Evolutionary conservation across 1,284 basidiomycete species (phyloP).

Genomic region (Naganishia albida): DNA sequence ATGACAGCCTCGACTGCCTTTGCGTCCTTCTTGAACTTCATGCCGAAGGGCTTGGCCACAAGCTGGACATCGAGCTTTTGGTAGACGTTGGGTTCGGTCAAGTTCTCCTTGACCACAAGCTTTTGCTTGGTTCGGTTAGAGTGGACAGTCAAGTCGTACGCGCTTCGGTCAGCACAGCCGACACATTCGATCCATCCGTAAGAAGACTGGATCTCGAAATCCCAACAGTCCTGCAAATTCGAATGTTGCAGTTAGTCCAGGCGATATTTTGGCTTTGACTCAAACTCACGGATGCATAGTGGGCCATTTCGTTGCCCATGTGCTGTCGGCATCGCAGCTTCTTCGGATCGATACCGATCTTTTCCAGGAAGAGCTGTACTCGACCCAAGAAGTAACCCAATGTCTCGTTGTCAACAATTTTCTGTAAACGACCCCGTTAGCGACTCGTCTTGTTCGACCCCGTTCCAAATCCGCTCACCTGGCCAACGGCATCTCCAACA

Average conservation of each 20-base stretch:
- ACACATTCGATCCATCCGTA: constrained; percentile 99
- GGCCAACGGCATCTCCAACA: constrained; percentile 83
- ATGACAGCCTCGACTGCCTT: constrained; percentile 71
- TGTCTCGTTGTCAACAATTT: constrained; percentile 93
- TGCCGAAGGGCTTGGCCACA: constrained; percentile 87
- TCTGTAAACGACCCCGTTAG: constrained; percentile 50
- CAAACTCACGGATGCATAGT: constrained; percentile 74
- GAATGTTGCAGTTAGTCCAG: no score
- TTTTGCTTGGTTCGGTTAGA: constrained; percentile 62
- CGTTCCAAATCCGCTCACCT: constrained; percentile 40
- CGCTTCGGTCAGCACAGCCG: constrained; percentile 97
- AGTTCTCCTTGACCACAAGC: constrained; percentile 77
- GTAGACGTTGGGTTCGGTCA: constrained; percentile 76
- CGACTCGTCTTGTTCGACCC: not conserved
- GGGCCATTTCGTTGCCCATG: constrained; percentile 98
- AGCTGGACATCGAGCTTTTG: constrained; percentile 75
- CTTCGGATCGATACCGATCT: constrained; percentile 86
- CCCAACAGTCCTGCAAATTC: constrained; percentile 81
- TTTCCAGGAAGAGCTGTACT: constrained; percentile 85
- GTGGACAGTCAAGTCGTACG: constrained; percentile 80
- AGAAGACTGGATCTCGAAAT: constrained; percentile 93
- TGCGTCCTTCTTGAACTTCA: constrained; percentile 85
- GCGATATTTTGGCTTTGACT: no score
- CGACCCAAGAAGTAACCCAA: constrained; percentile 96
- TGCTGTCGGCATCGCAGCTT: constrained; percentile 93